Conservation (phyloP, 2,329 filamentous ascomycete species). For the Setomelanomma holmii region DNA sequence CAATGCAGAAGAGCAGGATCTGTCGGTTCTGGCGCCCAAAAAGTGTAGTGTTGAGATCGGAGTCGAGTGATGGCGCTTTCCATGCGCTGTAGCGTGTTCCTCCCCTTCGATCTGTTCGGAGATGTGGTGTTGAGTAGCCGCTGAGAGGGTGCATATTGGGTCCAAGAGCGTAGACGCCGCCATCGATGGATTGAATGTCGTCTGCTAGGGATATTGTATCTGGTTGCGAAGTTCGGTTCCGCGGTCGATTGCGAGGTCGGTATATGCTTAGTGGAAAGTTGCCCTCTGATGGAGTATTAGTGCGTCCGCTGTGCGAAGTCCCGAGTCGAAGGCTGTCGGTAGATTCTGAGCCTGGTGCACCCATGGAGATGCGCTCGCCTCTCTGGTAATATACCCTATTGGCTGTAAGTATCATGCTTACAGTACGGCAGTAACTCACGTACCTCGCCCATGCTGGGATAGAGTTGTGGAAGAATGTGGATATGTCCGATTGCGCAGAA, state of each 20-base stretch:
- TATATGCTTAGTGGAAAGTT: constrained; percentile 48
- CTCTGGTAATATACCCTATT: constrained; percentile 46
- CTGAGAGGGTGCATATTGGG: constrained; percentile 34
- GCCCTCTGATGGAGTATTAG: constrained; percentile 46
- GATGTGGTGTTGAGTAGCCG: constrained; percentile 44
- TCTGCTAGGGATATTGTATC: constrained; percentile 41
- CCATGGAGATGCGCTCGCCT: constrained; percentile 45
- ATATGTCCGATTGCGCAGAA: constrained; percentile 45
- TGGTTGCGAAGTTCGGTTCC: constrained; percentile 36
- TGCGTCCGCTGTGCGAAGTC: constrained; percentile 47
- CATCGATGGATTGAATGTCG: constrained; percentile 34
- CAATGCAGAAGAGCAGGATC: constrained; percentile 75
- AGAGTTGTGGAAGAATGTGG: constrained; percentile 43
- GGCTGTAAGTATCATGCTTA: constrained; percentile 23
- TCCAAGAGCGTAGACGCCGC: constrained; percentile 36
- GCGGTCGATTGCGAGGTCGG: constrained; percentile 48
- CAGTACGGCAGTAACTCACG: too few relatives aligned
- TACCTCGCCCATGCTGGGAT: constrained; percentile 50
- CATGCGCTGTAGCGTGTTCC: constrained; percentile 66
- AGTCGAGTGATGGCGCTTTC: constrained; percentile 75
- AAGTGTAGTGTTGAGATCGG: constrained; percentile 65
- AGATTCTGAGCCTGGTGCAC: constrained; percentile 43
- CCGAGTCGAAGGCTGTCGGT: constrained; percentile 39
- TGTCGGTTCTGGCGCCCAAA: constrained; percentile 76
- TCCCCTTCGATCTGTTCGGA: constrained; percentile 52